Percentiles rank a stretch among this genome's conserved stretches.
These are phyloP conservation scores for Pythium aquatile DNA, from an alignment of 352 stramenopile species.

Conservation along the genomic window DNA sequence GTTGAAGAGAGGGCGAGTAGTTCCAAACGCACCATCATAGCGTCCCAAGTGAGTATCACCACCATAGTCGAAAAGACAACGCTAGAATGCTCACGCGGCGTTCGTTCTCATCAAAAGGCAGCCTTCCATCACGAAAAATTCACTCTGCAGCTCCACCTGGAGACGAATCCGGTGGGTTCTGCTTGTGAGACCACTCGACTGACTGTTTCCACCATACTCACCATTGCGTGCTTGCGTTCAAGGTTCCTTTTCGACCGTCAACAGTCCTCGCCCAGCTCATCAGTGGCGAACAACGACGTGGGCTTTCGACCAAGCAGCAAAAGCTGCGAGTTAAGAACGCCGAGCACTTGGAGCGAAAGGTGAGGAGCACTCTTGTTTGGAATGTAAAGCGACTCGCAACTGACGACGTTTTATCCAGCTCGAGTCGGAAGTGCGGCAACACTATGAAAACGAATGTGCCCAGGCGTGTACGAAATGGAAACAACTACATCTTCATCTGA, in stretches of 20 bases:
- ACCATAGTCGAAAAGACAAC: not conserved
- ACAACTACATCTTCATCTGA: slow-evolving; percentile 37
- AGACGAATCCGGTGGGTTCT: slow-evolving; percentile 43
- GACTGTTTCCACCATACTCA: too few species aligned
- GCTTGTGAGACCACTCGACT: not conserved
- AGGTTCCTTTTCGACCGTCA: slow-evolving; percentile 59
- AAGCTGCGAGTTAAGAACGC: slow-evolving; percentile 35
- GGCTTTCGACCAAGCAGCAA: slow-evolving; percentile 27
- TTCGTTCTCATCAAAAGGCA: slow-evolving; percentile 19
- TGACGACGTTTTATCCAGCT: slow-evolving; percentile 27
- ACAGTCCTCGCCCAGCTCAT: slow-evolving; percentile 47
- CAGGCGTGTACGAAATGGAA: slow-evolving; percentile 55
- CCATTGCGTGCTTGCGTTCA: not conserved
- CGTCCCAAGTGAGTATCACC: slow-evolving; percentile 17
- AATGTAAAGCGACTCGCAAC: not conserved
- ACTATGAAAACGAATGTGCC: slow-evolving; percentile 52
- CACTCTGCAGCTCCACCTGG: slow-evolving; percentile 43
- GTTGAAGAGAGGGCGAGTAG: slow-evolving; percentile 21
- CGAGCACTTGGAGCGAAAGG: slow-evolving; percentile 58
- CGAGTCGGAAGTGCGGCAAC: slow-evolving; percentile 54
- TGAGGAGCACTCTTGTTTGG: slow-evolving; percentile 6
- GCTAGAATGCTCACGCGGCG: not conserved
- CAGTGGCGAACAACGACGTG: slow-evolving; percentile 32
- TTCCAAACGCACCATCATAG: not conserved
- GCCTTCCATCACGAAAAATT: slow-evolving; percentile 41